Percentiles rank a stretch among this genome's conserved stretches.
phyloP scores from a whole-genome alignment of 495 filamentous ascomycete genomes.

The Hypoxylon cercidicola region DNA sequence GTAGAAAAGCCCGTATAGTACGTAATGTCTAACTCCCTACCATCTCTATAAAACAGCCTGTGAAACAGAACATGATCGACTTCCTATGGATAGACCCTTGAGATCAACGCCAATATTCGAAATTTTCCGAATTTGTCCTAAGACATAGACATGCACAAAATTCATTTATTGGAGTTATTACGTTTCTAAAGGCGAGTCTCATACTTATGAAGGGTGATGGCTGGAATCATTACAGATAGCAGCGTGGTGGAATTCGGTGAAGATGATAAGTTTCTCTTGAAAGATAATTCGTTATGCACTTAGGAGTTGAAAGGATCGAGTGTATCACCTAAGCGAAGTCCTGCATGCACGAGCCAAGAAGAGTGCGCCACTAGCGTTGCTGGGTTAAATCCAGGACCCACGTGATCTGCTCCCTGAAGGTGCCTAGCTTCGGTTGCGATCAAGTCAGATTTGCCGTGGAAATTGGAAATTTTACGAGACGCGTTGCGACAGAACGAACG shows the following conservation, averaged over 20 bases:
- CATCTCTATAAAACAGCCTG: constrained; percentile 1
- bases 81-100: too few species aligned
- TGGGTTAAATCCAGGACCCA: constrained; percentile 22
- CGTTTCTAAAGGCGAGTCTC: not conserved
- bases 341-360: not conserved
- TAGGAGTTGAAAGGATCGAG: too few species aligned
- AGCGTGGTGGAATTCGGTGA: too few species aligned
- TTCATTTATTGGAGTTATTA: too few species aligned
- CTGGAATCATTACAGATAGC: too few species aligned
- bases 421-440: constrained; percentile 13
- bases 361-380: too few species aligned
- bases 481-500: constrained; percentile 37
- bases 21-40: constrained; percentile 33
- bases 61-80: not conserved
- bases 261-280: too few species aligned
- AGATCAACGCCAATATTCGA: too few species aligned
- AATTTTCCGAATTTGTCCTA: too few species aligned
- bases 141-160: too few species aligned
- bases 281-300: too few species aligned
- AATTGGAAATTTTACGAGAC: constrained; percentile 39
- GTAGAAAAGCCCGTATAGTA: constrained; percentile 29
- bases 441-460: constrained; percentile 7
- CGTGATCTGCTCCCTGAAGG: constrained; percentile 25
- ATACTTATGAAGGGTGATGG: too few species aligned
- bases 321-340: not conserved